phyloP scores from a whole-genome alignment of 768 basidiomycete genomes.

The Tulasnella sp. region DNA sequence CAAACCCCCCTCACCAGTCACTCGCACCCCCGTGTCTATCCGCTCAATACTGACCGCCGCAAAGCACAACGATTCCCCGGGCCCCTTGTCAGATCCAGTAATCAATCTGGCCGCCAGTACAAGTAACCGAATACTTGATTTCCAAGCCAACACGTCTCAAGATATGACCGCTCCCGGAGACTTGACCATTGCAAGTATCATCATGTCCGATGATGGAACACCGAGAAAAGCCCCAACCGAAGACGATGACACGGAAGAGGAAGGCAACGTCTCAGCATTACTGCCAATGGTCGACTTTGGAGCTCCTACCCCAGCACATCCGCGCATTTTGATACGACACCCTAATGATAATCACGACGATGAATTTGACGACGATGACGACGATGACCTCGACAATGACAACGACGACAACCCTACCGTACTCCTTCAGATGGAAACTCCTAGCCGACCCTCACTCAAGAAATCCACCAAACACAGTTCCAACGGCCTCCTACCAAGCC shows the following conservation, averaged over 20 bases:
- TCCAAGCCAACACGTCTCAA: neutral
- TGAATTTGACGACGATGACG: constrained; percentile 6
- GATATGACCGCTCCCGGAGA: constrained; percentile 6
- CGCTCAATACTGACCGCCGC: neutral
- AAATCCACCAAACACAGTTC: neutral
- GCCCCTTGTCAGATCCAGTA: constrained; percentile 8
- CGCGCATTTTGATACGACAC: neutral
- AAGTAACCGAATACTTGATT: neutral
- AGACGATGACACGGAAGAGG: constrained; percentile 7
- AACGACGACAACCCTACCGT: constrained; percentile 9
- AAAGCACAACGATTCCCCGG: constrained; percentile 1
- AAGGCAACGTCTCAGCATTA: constrained; percentile 12
- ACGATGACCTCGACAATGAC: constrained; percentile 8
- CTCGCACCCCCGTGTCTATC: neutral
- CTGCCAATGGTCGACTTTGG: constrained; percentile 12
- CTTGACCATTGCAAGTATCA: neutral
- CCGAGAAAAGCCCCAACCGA: neutral
- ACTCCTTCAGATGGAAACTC: constrained; percentile 1
- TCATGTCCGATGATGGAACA: neutral
- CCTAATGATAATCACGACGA: neutral
- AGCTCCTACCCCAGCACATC: constrained; percentile 5
- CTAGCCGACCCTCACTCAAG: neutral
- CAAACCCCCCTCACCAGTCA: neutral
- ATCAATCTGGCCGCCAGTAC: constrained; percentile 6
- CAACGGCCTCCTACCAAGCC: neutral